Conservation (phyloP, 805 yeast genomes). For the Millerago galiae region DNA sequence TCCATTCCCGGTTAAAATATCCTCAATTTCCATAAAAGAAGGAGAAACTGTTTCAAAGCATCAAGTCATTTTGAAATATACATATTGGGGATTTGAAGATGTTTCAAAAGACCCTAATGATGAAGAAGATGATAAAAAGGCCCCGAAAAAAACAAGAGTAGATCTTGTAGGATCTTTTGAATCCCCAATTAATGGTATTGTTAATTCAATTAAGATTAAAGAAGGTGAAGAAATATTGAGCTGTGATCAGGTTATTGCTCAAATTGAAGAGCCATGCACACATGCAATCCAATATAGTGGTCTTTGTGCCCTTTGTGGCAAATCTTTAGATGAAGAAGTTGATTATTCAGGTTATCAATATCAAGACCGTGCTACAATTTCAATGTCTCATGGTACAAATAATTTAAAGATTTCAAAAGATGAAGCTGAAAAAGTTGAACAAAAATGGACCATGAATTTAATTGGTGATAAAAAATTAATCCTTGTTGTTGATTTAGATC, state of each 20-base stretch:
- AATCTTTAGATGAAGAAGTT: conserved; percentile 56
- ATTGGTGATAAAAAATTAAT: conserved; percentile 63
- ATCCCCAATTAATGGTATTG: conserved; percentile 71
- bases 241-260: conserved; percentile 42
- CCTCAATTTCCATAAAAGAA: conserved; percentile 25
- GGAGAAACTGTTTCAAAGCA: conserved; percentile 32
- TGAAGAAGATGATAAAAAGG: conserved; percentile 9
- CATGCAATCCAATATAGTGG: conserved; percentile 78
- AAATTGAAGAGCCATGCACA: conserved; percentile 74
- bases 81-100: conserved; percentile 40
- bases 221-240: conserved; percentile 53
- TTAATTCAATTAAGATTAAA: conserved; percentile 43
- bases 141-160: conserved; percentile 36
- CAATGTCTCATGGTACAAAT: conserved; percentile 85
- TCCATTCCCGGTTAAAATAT: conserved; percentile 36
- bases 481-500: conserved; percentile 93
- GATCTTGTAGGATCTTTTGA: conserved; percentile 76
- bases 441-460: conserved; percentile 53
- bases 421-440: conserved; percentile 85
- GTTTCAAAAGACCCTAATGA: conserved; percentile 23
- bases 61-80: conserved; percentile 33
- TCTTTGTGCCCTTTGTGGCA: conserved; percentile 9
- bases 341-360: conserved; percentile 59
- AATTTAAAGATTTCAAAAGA: conserved; percentile 75
- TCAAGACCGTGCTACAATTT: conserved; percentile 71